Percentiles rank a stretch among this genome's conserved stretches.
Conservation (phyloP, 331 rosid genomes). For the Spiraea crenata region DNA sequence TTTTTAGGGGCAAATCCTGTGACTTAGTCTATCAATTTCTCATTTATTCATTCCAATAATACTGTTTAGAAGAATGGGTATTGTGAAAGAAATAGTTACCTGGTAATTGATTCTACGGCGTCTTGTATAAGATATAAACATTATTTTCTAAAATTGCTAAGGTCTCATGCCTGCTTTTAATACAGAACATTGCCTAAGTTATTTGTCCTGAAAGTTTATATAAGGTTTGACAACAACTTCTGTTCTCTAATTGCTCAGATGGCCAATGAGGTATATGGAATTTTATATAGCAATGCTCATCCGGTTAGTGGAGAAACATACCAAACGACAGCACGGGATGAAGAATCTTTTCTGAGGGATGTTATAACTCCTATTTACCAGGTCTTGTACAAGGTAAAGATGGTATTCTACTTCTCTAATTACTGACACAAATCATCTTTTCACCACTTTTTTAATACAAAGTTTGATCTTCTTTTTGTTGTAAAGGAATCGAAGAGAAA, state of each 20-base stretch:
- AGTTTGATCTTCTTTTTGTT: slow-evolving; percentile 31
- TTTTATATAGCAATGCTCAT: slow-evolving; percentile 50
- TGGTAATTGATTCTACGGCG: neutral
- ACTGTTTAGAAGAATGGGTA: no score
- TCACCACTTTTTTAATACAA: slow-evolving; percentile 30
- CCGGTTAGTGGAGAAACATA: slow-evolving; percentile 51
- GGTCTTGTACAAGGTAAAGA: slow-evolving; percentile 62
- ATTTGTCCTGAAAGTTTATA: slow-evolving; percentile 5
- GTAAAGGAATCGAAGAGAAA: slow-evolving; percentile 88
- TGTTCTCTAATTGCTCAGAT: slow-evolving; percentile 46
- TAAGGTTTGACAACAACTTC: slow-evolving; percentile 1
- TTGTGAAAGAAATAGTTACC: slow-evolving; percentile 2
- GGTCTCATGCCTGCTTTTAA: slow-evolving; percentile 4
- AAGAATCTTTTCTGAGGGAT: slow-evolving; percentile 64
- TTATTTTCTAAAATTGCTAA: neutral
- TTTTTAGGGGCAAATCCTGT: neutral
- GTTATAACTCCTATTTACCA: slow-evolving; percentile 68
- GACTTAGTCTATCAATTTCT: neutral
- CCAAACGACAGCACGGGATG: slow-evolving; percentile 46
- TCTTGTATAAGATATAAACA: neutral
- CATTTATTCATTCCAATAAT: neutral
- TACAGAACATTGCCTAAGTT: neutral
- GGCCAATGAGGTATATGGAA: slow-evolving; percentile 56
- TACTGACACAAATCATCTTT: slow-evolving; percentile 21
- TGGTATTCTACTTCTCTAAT: slow-evolving; percentile 20